phyloP scores from a whole-genome alignment of 306 rosid species.

The Astragalus membranaceus region DNA sequence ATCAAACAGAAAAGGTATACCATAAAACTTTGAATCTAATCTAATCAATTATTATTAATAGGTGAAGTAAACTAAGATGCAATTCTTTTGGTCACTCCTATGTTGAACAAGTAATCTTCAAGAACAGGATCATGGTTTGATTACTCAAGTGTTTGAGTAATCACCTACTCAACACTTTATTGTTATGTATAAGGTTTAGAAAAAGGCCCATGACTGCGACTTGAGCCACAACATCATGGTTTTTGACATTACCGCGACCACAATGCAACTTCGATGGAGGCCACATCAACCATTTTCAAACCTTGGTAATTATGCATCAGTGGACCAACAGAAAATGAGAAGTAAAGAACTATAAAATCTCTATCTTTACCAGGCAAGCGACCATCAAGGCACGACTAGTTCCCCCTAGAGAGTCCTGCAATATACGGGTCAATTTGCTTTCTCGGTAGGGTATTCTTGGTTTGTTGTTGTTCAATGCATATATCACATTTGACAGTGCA shows the following conservation, averaged over 20 bases:
- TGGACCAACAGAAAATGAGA: not conserved
- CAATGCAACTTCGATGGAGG: no score
- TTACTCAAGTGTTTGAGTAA: not conserved
- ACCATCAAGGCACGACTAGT: slow-evolving; percentile 77
- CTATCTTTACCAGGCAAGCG: slow-evolving; percentile 76
- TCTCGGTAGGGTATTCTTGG: slow-evolving; percentile 76
- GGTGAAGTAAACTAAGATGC: not conserved
- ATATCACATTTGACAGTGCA: slow-evolving; percentile 86
- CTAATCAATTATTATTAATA: not conserved
- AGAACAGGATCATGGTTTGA: not conserved
- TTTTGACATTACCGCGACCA: no score
- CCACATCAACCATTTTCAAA: no score
- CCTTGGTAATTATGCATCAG: no score
- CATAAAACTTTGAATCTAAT: not conserved
- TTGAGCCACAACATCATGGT: no score
- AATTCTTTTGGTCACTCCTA: not conserved
- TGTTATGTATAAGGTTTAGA: not conserved
- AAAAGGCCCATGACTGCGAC: no score
- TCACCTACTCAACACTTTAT: not conserved
- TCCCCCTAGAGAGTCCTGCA: slow-evolving; percentile 93
- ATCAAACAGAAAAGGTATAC: slow-evolving; percentile 7
- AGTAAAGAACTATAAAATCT: not conserved
- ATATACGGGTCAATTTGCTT: slow-evolving; percentile 91
- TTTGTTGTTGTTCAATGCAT: slow-evolving; percentile 78
- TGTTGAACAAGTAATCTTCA: slow-evolving; percentile 7